phyloP scores from a whole-genome alignment of 306 rosid species.

The Quercus rubra region DNA sequence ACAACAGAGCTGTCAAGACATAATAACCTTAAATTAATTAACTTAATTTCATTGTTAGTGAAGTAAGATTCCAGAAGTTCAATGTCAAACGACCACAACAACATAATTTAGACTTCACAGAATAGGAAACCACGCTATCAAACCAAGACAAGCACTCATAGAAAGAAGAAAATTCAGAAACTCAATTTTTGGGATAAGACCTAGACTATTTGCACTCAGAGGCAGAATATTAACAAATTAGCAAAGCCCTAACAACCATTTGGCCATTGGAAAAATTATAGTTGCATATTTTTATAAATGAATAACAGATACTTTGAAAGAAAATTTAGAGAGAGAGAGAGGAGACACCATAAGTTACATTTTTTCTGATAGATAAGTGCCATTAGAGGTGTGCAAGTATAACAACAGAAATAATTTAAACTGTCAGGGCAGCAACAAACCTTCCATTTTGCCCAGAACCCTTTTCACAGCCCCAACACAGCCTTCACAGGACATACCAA shows the following conservation, averaged over 20 bases:
- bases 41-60: not conserved
- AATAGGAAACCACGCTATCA: not conserved
- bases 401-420: not conserved
- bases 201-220: not conserved
- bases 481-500: slow-evolving; percentile 89
- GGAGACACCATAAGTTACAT: no score
- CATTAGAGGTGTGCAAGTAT: not conserved
- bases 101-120: not conserved
- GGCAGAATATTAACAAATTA: not conserved
- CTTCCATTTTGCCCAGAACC: slow-evolving; percentile 88
- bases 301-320: no score
- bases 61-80: not conserved
- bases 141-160: not conserved
- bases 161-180: not conserved
- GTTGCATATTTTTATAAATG: no score
- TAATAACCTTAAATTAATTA: not conserved
- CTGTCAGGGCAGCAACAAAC: slow-evolving; percentile 27
- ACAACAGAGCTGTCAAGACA: not conserved
- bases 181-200: not conserved
- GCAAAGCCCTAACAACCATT: not conserved
- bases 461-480: slow-evolving; percentile 91
- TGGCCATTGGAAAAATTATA: not conserved
- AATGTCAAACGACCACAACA: not conserved
- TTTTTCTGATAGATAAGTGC: not conserved
- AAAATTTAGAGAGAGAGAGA: no score